phyloP scores from a whole-genome alignment of 2,329 filamentous ascomycete species.

The Cadophora sp. region DNA sequence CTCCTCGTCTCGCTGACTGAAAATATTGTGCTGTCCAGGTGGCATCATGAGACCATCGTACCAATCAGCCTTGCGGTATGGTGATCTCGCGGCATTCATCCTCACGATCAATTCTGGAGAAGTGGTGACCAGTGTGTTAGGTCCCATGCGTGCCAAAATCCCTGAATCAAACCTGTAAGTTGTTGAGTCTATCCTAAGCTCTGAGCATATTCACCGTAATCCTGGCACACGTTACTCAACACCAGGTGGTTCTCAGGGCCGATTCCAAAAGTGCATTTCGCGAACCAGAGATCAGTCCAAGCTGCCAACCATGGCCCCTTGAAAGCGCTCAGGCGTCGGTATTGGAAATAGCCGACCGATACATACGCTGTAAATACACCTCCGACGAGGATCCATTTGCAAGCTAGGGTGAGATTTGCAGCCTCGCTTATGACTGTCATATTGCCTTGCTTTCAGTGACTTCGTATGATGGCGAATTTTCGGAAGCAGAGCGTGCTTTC shows the following conservation, averaged over 20 bases:
- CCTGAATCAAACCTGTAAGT: conserved; percentile 14
- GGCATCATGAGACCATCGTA: conserved; percentile 57
- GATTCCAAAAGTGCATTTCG: conserved; percentile 7
- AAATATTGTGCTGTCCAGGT: conserved; percentile 59
- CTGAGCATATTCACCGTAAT: conserved; percentile 20
- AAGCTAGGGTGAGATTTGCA: no score
- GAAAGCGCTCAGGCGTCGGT: conserved; percentile 22
- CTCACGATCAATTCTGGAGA: conserved; percentile 30
- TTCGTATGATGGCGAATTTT: no score
- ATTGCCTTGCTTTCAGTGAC: no score
- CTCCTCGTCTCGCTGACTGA: conserved; percentile 56
- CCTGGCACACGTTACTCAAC: conserved; percentile 11
- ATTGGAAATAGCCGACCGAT: not conserved
- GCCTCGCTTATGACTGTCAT: no score
- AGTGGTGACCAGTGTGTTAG: conserved; percentile 31
- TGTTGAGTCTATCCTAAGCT: not conserved
- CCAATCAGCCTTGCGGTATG: conserved; percentile 29
- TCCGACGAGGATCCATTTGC: not conserved
- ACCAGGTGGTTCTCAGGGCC: not conserved
- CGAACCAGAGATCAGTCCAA: conserved; percentile 21
- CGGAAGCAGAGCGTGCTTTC: no score
- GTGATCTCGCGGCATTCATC: conserved; percentile 34
- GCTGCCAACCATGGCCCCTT: conserved; percentile 19
- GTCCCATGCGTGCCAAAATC: conserved; percentile 34
- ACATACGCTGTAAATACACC: not conserved